A percentile compares a stretch with the other conserved stretches of the same genome.
Evolutionary conservation across 306 rosid species (phyloP).

Genomic region (Begonia masoniana): DNA sequence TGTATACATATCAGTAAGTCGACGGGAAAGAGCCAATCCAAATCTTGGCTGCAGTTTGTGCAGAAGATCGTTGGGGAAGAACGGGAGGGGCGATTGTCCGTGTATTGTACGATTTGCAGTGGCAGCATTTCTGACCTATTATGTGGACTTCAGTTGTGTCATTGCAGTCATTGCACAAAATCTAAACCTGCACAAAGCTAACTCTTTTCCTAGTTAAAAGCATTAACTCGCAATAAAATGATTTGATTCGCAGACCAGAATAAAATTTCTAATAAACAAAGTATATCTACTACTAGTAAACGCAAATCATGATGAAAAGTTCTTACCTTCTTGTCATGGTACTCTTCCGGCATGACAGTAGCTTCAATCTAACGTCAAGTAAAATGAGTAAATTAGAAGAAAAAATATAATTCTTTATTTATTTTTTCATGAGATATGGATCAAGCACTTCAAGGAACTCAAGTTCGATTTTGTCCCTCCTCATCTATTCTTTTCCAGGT

Average conservation of each 20-base stretch:
- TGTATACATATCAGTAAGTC: no score
- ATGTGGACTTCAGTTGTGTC: constrained; percentile 93
- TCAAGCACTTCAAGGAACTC: no score
- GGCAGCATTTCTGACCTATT: constrained; percentile 86
- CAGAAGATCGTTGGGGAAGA: constrained; percentile 33
- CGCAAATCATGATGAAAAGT: no score
- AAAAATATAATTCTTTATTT: no score
- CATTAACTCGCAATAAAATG: no score
- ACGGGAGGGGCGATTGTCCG: constrained; percentile 85
- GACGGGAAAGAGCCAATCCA: no score
- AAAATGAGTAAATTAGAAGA: background rate
- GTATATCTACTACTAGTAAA: no score
- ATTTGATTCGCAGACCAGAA: no score
- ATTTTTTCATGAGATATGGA: no score
- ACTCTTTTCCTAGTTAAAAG: no score
- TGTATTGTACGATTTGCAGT: constrained; percentile 86
- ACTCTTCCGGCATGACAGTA: constrained; percentile 85
- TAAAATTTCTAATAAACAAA: no score
- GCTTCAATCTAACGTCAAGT: constrained; percentile 54
- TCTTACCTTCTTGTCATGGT: constrained; percentile 62
- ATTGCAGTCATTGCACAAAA: constrained; percentile 82
- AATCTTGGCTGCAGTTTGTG: no score
- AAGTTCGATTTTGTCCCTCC: constrained; percentile 41
- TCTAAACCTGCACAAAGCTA: constrained; percentile 67
- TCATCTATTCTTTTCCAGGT: constrained; percentile 84